phyloP scores from a whole-genome alignment of 177 flowering plant genomes.

The Vitis hybrid region DNA sequence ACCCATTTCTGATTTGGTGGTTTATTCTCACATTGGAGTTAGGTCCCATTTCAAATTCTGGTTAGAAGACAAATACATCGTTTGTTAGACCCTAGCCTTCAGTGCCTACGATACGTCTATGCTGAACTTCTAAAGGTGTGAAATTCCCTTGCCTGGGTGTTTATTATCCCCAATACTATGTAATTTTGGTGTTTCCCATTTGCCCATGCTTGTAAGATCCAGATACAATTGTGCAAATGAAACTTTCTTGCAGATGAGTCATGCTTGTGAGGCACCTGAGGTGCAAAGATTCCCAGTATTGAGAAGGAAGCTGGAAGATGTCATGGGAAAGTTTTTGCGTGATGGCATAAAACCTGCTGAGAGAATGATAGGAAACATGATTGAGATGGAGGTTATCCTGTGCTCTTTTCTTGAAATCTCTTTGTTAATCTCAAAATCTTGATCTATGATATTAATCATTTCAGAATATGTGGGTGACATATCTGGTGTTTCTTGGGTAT shows the following conservation, averaged over 20 bases:
- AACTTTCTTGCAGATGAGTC: slow-evolving; percentile 36
- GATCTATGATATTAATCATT: too few species aligned
- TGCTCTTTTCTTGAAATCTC: too few species aligned
- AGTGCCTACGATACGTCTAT: slow-evolving; percentile 49
- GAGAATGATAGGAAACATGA: slow-evolving; percentile 33
- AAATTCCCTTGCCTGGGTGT: not conserved
- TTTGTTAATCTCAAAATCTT: too few species aligned
- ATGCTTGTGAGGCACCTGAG: slow-evolving; percentile 28
- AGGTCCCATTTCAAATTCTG: slow-evolving; percentile 66
- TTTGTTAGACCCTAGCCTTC: slow-evolving; percentile 61
- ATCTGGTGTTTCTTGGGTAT: not conserved
- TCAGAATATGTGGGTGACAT: too few species aligned
- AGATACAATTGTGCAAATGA: not conserved
- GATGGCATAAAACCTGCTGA: slow-evolving; percentile 40
- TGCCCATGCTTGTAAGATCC: not conserved
- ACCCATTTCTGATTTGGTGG: not conserved
- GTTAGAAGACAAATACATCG: slow-evolving; percentile 56
- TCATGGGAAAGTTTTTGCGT: slow-evolving; percentile 36
- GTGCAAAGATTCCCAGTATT: slow-evolving; percentile 46
- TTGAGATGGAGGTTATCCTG: slow-evolving; percentile 51
- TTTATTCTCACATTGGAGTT: slow-evolving; percentile 3
- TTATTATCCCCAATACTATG: not conserved
- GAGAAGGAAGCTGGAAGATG: slow-evolving; percentile 44
- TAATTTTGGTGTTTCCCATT: not conserved
- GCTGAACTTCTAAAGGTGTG: slow-evolving; percentile 58